Conservation (phyloP, 1,139 yeast species). For the Blastobotrys arbuscula region DNA sequence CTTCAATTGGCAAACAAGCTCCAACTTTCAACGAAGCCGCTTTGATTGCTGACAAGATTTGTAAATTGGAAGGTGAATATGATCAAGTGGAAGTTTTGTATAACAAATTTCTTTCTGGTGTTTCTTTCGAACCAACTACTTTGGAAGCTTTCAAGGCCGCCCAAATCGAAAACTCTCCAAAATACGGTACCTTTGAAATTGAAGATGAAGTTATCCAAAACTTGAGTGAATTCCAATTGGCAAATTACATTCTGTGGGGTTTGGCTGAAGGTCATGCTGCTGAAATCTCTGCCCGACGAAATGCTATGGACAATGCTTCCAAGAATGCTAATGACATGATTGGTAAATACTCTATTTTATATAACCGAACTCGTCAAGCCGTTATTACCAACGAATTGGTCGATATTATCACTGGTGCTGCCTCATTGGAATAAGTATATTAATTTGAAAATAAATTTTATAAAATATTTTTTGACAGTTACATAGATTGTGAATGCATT, state of each 20-base stretch:
- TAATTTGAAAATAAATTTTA: not conserved
- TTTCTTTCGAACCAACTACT: slow-evolving; percentile 79
- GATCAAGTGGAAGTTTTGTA: slow-evolving; percentile 74
- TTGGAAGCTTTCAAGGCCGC: slow-evolving; percentile 64
- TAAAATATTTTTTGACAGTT: not conserved
- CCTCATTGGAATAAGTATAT: slow-evolving; percentile 73
- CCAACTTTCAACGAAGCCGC: slow-evolving; percentile 92
- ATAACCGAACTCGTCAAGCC: slow-evolving; percentile 99
- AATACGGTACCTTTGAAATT: slow-evolving; percentile 73
- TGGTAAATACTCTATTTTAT: slow-evolving; percentile 87
- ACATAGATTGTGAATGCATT: not conserved
- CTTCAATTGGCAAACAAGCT: slow-evolving; percentile 93
- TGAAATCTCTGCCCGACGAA: slow-evolving; percentile 97
- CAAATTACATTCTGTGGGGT: slow-evolving; percentile 86
- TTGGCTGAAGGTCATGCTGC: slow-evolving; percentile 98
- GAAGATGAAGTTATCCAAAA: slow-evolving; percentile 56
- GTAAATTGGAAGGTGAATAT: slow-evolving; percentile 51
- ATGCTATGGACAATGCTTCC: slow-evolving; percentile 99
- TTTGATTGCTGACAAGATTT: slow-evolving; percentile 79
- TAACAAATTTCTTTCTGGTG: slow-evolving; percentile 84
- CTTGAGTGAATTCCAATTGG: slow-evolving; percentile 79
- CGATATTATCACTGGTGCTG: slow-evolving; percentile 99
- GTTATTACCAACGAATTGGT: slow-evolving; percentile 99
- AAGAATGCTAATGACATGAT: slow-evolving; percentile 99
- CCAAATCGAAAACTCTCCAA: slow-evolving; percentile 80